phyloP scores from a whole-genome alignment of 1,284 basidiomycete genomes.

The Trametes pubescens region DNA sequence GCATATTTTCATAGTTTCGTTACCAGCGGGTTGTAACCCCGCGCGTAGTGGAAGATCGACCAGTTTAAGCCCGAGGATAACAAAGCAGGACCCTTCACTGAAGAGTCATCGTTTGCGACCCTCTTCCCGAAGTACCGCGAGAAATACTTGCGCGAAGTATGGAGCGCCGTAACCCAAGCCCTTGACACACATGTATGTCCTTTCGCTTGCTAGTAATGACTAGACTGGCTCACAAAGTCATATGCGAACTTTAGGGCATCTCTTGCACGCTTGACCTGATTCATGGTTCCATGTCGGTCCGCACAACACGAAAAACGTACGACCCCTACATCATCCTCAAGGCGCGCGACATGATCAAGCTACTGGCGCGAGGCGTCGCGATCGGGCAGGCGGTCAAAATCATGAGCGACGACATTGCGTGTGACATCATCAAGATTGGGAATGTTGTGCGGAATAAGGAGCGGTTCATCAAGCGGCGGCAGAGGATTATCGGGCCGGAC shows the following conservation, averaged over 20 bases:
- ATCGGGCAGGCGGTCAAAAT: constrained; percentile 89
- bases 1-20: constrained; percentile 9
- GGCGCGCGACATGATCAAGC: constrained; percentile 95
- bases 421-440: constrained; percentile 99
- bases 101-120: constrained; percentile 98
- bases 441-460: constrained; percentile 96
- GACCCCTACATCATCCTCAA: constrained; percentile 98
- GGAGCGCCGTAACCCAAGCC: constrained; percentile 91
- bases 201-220: neutral
- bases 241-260: constrained; percentile 65
- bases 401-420: constrained; percentile 89
- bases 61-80: constrained; percentile 81
- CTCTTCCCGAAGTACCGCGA: constrained; percentile 99
- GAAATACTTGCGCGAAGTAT: constrained; percentile 94
- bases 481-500: constrained; percentile 96
- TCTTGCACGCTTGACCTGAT: constrained; percentile 95
- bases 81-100: constrained; percentile 84
- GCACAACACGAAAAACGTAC: constrained; percentile 96
- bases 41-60: constrained; percentile 86
- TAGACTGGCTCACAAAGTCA: neutral
- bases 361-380: constrained; percentile 92
- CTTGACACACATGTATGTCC: constrained; percentile 80
- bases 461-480: constrained; percentile 94
- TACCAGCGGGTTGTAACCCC: constrained; percentile 20
- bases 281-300: constrained; percentile 97